Conservation (phyloP, 1,139 yeast species). For the Debaryomyces udenii region DNA sequence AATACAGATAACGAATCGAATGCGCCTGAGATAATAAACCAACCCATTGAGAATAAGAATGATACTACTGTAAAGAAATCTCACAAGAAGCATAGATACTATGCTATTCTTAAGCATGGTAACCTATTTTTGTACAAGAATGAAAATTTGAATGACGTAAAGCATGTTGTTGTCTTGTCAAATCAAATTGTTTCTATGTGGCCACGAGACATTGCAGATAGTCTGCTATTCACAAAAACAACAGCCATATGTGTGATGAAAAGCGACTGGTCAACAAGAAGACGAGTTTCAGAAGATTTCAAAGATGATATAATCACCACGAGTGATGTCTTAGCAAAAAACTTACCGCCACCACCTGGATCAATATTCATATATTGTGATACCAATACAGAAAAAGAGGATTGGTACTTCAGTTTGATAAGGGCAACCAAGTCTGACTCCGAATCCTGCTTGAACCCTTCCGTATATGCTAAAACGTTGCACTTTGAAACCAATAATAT, state of each 20-base stretch:
- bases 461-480: conserved; percentile 66
- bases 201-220: conserved; percentile 78
- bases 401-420: conserved; percentile 86
- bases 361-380: conserved; percentile 79
- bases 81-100: conserved; percentile 61
- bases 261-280: conserved; percentile 32
- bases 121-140: conserved; percentile 80
- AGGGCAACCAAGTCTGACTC: conserved; percentile 61
- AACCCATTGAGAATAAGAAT: conserved; percentile 3
- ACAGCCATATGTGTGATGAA: conserved; percentile 75
- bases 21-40: conserved; percentile 6
- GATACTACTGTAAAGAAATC: conserved; percentile 18
- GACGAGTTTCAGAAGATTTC: conserved; percentile 31
- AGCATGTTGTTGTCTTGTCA: conserved; percentile 77
- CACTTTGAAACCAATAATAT: conserved; percentile 74
- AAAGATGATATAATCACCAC: conserved; percentile 21
- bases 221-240: conserved; percentile 75
- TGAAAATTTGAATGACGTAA: conserved; percentile 64
- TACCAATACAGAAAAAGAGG: conserved; percentile 80
- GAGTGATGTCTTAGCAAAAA: conserved; percentile 26
- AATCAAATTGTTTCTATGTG: conserved; percentile 76
- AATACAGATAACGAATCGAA: conserved; percentile 21
- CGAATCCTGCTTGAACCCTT: conserved; percentile 28
- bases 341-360: conserved; percentile 48
- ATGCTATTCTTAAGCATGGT: conserved; percentile 77